Conservation (phyloP, 1,284 basidiomycete genomes). For the Cryptococcus deneoformans region DNA sequence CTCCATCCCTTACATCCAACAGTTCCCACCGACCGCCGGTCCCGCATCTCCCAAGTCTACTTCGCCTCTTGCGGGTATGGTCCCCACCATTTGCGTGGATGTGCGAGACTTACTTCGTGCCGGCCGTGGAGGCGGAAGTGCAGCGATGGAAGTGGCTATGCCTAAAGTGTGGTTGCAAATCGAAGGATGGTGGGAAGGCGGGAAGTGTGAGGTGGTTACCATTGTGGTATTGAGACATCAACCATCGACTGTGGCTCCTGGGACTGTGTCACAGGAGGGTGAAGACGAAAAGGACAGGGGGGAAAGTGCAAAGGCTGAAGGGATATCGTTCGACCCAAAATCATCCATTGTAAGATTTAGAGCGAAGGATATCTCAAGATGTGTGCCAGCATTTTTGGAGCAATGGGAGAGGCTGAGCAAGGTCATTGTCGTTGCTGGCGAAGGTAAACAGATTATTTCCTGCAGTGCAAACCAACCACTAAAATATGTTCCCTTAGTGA, state of each 20-base stretch:
- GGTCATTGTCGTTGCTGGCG: constrained; percentile 85
- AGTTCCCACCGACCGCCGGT: constrained; percentile 56
- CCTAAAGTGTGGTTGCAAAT: constrained; percentile 84
- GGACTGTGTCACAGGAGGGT: no score
- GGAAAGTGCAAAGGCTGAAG: constrained; percentile 23
- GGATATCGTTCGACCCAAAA: constrained; percentile 77
- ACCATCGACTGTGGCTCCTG: constrained; percentile 62
- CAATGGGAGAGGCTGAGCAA: constrained; percentile 89
- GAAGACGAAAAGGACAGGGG: neutral
- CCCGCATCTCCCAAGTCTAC: constrained; percentile 21
- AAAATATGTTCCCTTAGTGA: constrained; percentile 54
- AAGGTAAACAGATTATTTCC: constrained; percentile 55
- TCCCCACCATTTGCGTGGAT: constrained; percentile 76
- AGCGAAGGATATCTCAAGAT: constrained; percentile 78
- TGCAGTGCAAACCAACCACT: neutral
- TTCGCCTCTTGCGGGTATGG: constrained; percentile 54
- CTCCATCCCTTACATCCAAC: constrained; percentile 71
- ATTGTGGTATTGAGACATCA: constrained; percentile 84
- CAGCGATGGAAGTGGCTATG: constrained; percentile 80
- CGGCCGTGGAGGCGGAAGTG: constrained; percentile 1
- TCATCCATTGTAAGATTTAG: constrained; percentile 82
- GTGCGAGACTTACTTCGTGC: constrained; percentile 74
- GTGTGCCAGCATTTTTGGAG: constrained; percentile 80
- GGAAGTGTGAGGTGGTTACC: constrained; percentile 67
- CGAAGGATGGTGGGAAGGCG: constrained; percentile 83